These are phyloP conservation scores for Neoascochyta sp. DNA, from an alignment of 2,329 filamentous ascomycete species.

Conservation along the genomic window DNA sequence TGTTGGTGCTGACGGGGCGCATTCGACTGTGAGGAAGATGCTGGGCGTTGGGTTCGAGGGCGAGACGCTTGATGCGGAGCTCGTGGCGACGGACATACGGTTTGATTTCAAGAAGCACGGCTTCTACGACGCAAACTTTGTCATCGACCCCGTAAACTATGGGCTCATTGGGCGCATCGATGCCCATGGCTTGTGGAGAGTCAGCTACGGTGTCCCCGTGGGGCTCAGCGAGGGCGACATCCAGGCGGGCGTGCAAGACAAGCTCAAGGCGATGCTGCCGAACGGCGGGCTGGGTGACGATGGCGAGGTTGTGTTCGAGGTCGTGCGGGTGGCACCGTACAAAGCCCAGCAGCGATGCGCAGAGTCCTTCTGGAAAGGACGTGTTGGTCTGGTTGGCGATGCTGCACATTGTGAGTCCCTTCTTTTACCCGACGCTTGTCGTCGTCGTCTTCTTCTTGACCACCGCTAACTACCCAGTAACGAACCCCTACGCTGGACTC, in stretches of 20 bases:
- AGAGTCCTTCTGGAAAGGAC: conserved; percentile 27
- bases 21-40: conserved; percentile 18
- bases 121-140: conserved; percentile 43
- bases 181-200: conserved; percentile 40
- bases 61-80: conserved; percentile 35
- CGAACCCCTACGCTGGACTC: conserved; percentile 38
- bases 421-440: neutral
- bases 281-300: conserved; percentile 15
- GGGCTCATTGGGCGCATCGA: conserved; percentile 38
- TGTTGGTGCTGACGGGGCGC: conserved; percentile 31
- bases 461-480: conserved; percentile 18
- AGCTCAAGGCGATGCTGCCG: conserved; percentile 32
- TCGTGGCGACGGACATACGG: conserved; percentile 39
- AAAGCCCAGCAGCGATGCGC: conserved; percentile 42
- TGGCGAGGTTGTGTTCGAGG: conserved; percentile 20
- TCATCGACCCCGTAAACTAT: conserved; percentile 39
- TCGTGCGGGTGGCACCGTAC: conserved; percentile 40
- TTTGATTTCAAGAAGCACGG: conserved; percentile 38
- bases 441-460: neutral
- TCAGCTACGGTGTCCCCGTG: conserved; percentile 39
- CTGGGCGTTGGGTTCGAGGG: conserved; percentile 25
- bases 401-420: conserved; percentile 36
- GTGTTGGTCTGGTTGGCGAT: conserved; percentile 39
- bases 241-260: conserved; percentile 21
- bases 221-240: conserved; percentile 31